Conservation (phyloP, 1,139 yeast species). For the Saccharomyces hybrid region DNA sequence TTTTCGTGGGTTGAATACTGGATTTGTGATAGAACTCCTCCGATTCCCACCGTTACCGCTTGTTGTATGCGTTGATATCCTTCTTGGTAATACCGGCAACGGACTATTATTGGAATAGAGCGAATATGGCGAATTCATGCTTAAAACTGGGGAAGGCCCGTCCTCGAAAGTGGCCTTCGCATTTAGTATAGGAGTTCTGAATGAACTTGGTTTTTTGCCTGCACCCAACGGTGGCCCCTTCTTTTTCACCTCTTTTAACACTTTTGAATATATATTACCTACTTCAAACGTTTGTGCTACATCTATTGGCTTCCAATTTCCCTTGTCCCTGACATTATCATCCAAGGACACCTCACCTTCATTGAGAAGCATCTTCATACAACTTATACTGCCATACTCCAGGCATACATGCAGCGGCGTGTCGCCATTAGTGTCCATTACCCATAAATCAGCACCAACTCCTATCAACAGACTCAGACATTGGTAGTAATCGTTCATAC, state of each 20-base stretch:
- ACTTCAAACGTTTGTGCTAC: constrained; percentile 46
- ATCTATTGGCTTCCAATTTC: constrained; percentile 66
- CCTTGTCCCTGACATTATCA: constrained; percentile 43
- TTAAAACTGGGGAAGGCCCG: constrained; percentile 24
- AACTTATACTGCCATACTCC: constrained; percentile 62
- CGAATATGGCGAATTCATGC: constrained; percentile 20
- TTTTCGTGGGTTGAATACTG: background rate
- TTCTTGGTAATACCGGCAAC: constrained; percentile 17
- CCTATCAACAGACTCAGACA: constrained; percentile 66
- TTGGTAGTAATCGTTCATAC: constrained; percentile 57
- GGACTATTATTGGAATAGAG: constrained; percentile 12
- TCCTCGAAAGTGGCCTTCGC: constrained; percentile 23
- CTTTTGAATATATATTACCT: constrained; percentile 30
- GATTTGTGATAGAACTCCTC: background rate
- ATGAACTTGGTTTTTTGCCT: constrained; percentile 14
- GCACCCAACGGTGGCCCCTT: background rate
- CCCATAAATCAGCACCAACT: constrained; percentile 68
- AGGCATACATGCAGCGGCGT: constrained; percentile 76
- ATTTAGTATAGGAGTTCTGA: constrained; percentile 17
- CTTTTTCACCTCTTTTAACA: constrained; percentile 10
- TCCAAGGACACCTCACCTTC: constrained; percentile 40
- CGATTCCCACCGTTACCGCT: background rate
- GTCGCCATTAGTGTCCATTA: constrained; percentile 57
- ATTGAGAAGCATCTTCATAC: constrained; percentile 50
- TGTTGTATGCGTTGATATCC: constrained; percentile 9